A percentile compares a stretch with the other conserved stretches of the same genome.
Conservation (phyloP, 106 monocot species). For the Platanthera guangdongensis region DNA sequence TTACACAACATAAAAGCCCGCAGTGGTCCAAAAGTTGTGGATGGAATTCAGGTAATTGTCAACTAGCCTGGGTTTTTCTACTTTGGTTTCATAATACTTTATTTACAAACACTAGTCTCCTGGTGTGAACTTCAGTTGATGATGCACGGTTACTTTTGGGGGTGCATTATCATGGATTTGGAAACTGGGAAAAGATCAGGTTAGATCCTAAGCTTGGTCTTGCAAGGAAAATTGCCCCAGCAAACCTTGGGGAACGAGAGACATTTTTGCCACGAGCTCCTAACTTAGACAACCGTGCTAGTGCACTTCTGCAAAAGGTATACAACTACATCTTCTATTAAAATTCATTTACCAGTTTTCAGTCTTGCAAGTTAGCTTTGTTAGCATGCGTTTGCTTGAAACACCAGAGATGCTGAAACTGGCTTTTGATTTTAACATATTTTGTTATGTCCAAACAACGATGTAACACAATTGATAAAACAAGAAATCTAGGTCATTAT, state of each 20-base stretch:
- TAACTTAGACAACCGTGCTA: constrained; percentile 90
- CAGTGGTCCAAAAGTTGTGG: constrained; percentile 98
- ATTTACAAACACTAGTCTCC: neutral
- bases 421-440: neutral
- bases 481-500: too few relatives aligned
- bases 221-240: constrained; percentile 88
- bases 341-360: neutral
- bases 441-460: neutral
- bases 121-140: constrained; percentile 54
- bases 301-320: constrained; percentile 93
- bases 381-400: neutral
- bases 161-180: constrained; percentile 92
- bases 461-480: neutral
- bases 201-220: constrained; percentile 75
- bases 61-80: neutral
- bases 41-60: constrained; percentile 79
- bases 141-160: constrained; percentile 97
- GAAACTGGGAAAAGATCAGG: constrained; percentile 99
- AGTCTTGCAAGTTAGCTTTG: neutral
- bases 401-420: neutral
- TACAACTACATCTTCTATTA: neutral
- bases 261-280: constrained; percentile 97
- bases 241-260: constrained; percentile 76
- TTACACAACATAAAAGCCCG: constrained; percentile 80
- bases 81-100: neutral